These are phyloP conservation scores for Cystofilobasidium ferigula DNA, from an alignment of 768 basidiomycete species.

Conservation along the genomic window DNA sequence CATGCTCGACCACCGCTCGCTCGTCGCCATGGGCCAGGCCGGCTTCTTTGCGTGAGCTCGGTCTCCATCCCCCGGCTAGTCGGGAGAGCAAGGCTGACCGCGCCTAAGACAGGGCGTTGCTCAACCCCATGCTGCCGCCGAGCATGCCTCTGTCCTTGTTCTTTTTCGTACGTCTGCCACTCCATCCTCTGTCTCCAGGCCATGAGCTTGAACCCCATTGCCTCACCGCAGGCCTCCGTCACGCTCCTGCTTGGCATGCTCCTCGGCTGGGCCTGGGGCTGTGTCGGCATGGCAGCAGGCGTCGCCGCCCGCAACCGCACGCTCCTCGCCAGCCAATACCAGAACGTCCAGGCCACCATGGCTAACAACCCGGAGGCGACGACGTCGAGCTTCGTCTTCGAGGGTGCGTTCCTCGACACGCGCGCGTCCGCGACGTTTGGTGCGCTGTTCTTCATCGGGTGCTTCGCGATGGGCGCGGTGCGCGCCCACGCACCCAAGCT, in stretches of 20 bases:
- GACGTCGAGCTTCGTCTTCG: constrained; percentile 43
- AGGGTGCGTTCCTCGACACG: constrained; percentile 47
- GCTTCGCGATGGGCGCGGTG: constrained; percentile 41
- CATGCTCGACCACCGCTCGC: constrained; percentile 29
- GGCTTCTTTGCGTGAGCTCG: constrained; percentile 45
- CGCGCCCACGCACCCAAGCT: constrained; percentile 46
- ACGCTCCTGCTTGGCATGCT: constrained; percentile 45
- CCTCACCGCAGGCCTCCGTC: constrained; percentile 37
- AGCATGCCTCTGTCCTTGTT: constrained; percentile 46
- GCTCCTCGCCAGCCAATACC: constrained; percentile 28
- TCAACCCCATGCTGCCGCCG: constrained; percentile 43
- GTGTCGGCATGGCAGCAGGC: constrained; percentile 48
- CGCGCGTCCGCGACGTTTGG: constrained; percentile 45
- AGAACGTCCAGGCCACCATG: constrained; percentile 29
- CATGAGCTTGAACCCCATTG: not conserved
- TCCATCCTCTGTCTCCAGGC: not conserved
- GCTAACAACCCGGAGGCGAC: constrained; percentile 36
- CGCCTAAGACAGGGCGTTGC: constrained; percentile 21
- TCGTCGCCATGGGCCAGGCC: constrained; percentile 24
- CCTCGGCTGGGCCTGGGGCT: constrained; percentile 50
- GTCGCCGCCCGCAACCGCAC: constrained; percentile 38
- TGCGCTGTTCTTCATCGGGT: constrained; percentile 45
- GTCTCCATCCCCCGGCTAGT: constrained; percentile 29
- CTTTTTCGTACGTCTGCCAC: constrained; percentile 41
- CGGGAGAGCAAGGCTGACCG: not conserved